Evolutionary conservation across 176 grass and related monocot species (phyloP).

Genomic region (Carex pumila): DNA sequence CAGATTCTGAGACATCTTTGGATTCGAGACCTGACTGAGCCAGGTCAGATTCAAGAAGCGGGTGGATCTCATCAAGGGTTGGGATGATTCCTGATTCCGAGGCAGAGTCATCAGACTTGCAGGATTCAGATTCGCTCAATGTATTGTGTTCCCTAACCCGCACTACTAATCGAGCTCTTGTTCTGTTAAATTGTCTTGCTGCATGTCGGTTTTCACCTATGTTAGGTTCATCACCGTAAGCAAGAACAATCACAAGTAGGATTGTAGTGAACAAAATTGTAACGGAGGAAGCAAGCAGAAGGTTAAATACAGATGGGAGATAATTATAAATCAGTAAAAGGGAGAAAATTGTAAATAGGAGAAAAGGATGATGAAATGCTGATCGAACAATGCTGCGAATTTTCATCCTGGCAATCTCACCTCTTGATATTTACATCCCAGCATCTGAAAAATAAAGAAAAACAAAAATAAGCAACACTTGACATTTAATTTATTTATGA

Average conservation of each 20-base stretch:
- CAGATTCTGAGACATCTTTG: conserved; percentile 16
- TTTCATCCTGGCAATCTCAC: conserved; percentile 11
- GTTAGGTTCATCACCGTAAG: conserved; percentile 30
- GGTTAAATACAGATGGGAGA: conserved; percentile 10
- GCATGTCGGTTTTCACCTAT: not conserved
- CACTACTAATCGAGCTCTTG: not conserved
- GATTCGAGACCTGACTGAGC: conserved; percentile 2
- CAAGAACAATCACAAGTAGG: conserved; percentile 27
- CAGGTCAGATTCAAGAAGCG: conserved; percentile 13
- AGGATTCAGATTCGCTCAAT: not conserved
- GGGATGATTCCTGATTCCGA: conserved; percentile 15
- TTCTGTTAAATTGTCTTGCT: conserved; percentile 1
- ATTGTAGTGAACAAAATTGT: conserved; percentile 27
- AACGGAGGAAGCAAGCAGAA: conserved; percentile 9
- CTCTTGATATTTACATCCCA: conserved; percentile 3
- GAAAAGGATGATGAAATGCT: conserved; percentile 21
- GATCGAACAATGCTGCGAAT: conserved; percentile 6
- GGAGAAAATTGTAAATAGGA: conserved; percentile 10
- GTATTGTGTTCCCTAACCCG: not conserved
- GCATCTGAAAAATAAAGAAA: not conserved
- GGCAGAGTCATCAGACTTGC: not conserved
- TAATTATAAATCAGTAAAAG: conserved; percentile 18
- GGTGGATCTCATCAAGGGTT: conserved; percentile 19
- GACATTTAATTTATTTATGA: not conserved
- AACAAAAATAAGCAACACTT: not conserved